These are phyloP conservation scores for Paraphaeosphaeria minitans DNA, from an alignment of 2,329 filamentous ascomycete genomes.

Conservation along the genomic window DNA sequence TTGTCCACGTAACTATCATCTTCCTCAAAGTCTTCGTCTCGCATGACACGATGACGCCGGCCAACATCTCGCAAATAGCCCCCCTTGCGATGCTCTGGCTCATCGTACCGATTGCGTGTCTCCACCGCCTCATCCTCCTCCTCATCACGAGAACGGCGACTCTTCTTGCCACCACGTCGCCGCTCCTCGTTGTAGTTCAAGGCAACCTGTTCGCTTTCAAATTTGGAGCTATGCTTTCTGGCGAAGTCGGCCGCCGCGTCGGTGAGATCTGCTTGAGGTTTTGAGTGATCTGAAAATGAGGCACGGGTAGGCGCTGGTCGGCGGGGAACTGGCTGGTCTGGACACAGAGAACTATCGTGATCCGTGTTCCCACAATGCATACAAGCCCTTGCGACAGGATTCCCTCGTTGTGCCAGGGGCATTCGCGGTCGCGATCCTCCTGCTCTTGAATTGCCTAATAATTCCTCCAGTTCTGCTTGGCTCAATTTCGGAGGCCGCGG, in stretches of 20 bases:
- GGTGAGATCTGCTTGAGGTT: slow-evolving; percentile 19
- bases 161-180: slow-evolving; percentile 28
- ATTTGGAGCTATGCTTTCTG: slow-evolving; percentile 20
- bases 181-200: slow-evolving; percentile 21
- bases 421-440: slow-evolving; percentile 24
- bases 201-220: slow-evolving; percentile 19
- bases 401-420: slow-evolving; percentile 29
- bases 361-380: slow-evolving; percentile 36
- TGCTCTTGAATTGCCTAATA: slow-evolving; percentile 24
- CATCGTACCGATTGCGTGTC: slow-evolving; percentile 36
- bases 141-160: slow-evolving; percentile 28
- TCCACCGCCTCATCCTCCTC: slow-evolving; percentile 23
- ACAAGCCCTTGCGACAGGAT: slow-evolving; percentile 31
- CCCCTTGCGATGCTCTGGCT: slow-evolving; percentile 34
- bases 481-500: slow-evolving; percentile 29
- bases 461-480: slow-evolving; percentile 33
- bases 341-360: slow-evolving; percentile 32
- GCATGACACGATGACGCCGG: slow-evolving; percentile 26
- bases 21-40: slow-evolving; percentile 28
- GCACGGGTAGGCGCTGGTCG: slow-evolving; percentile 6
- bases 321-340: slow-evolving; percentile 32
- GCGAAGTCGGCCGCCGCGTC: slow-evolving; percentile 37
- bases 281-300: slow-evolving; percentile 6
- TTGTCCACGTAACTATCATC: slow-evolving; percentile 27
- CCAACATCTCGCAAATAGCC: slow-evolving; percentile 13